Evolutionary conservation across 352 stramenopile species (phyloP), one percentile per base, ranked within the genome.

Genomic region (Blastocystis sp.): DNA sequence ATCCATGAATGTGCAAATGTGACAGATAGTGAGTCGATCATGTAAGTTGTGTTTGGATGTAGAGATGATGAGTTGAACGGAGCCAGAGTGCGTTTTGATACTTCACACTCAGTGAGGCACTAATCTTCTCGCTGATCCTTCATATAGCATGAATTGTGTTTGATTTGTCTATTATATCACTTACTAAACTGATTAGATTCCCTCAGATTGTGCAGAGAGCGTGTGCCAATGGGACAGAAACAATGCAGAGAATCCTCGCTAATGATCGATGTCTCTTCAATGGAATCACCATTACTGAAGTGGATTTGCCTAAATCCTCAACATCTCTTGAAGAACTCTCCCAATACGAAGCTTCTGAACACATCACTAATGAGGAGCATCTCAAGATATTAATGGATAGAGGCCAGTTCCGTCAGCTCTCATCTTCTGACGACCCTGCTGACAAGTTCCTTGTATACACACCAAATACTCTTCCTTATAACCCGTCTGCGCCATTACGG

Each of bases 41-140:
- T 68, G 73, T 84, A 84, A 56, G 73, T 66, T 19, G 51, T 56
- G 5, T 24, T 11, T 1, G 64, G 51, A 84, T 68, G 44, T n/a
- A 17, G 33, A 84, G 17, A 27, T 48, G 51, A 84, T 84, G 51
- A 81, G 70, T 44, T 0, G 15, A 22, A 44, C 60, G 15, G 0
- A 22, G 37, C 33, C 22, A 53, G 44, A 81, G 42, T 27, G 33
- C 7, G 22, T 54, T 66, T 33, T 33, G 48, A 84, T 48, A n/a
- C 60, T 48, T 42, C 35, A 15, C 15, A n/a, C n/a, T 48, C 40
- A 48, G 9, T 78, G 66, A 78, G 7, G 27, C 73, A 1, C 6
- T 84, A 84, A 84, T 84, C 73, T 84, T 84, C 73, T 84, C 73
- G 64, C 73, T 84, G 73, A 84, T 53, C 35, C 30, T 27, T 13